Base-by-base conservation (phyloP, 345 rosid genomes). In the Camelina sativa region DNA sequence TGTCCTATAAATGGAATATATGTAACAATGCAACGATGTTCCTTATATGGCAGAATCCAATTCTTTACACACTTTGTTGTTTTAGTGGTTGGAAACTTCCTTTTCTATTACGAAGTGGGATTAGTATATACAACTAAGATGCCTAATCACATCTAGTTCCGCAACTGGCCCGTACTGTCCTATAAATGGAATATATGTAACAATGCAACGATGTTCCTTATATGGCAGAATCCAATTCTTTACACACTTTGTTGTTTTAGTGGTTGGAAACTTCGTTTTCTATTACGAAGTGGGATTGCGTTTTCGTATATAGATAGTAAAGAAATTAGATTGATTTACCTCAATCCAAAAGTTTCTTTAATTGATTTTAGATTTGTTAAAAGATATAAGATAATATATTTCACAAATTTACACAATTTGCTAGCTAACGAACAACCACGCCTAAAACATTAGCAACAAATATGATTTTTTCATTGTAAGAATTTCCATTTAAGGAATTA, bases 81-180 rank as follows among this genome's bases (percentile, higher is more conserved):
- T 54, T 54, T 20, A 19, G 20, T 9, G 25, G 55, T 51, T 52
- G 5, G 15, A 4, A 22, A 52, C 30, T 30, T 25, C 9, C 11
- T 52, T n/a, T 41, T 48, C 4, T 23, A 22, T 61, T 7, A 50
- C 13, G 19, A 50, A 17, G 58, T 15, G 50, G n/a, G 13, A 16
- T 3, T 11, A n/a, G n/a, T n/a, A n/a, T n/a, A n/a, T n/a, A n/a
- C n/a, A n/a, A n/a, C n/a, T n/a, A n/a, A n/a, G n/a, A n/a, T n/a
- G n/a, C n/a, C 9, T 28, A 11, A 53, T 43, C 48, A 54, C 56
- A 64, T 73, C 19, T 43, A 43, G 22, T 54, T 73, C 64, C 13
- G n/a, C 64, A 63, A 64, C 25, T 43, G 4, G 25, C 38, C 63
- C 77, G 77, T 73, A 73, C 76, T 30, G 63, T 73, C 76, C 76